Base-by-base conservation (phyloP, 805 yeast genomes). In the Zygoascus biomembranicola region DNA sequence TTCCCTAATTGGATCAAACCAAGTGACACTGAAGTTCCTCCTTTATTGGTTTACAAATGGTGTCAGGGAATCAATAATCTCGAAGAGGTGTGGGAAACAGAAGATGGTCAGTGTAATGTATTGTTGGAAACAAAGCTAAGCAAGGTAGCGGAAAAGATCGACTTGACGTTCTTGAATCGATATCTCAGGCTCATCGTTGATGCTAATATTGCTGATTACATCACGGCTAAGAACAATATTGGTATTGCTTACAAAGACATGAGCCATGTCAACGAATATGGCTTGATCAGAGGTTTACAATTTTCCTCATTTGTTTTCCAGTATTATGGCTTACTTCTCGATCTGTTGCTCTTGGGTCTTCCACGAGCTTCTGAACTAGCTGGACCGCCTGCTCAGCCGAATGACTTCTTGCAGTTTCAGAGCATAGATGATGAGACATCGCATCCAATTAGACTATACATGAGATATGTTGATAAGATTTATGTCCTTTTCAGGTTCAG, bases 1-100 rank as follows among this genome's bases (percentile, higher is more conserved):
- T 94, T 94, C 69, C 99, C 99, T 3, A 85, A 84, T 65, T 94
- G 99, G 99, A 77, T 94, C 42, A 94, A 94, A 65, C 99, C 99
- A 8, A 81, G 87, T 60, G 99, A 94, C 62, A 78, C 87, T 31
- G 99, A 94, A 68, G 85, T 94, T 20, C 95, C 98, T 0, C 99
- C 97, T 0, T 68, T 90, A 32, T 73, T 92, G 56, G 95, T 87
- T 1, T 90, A 92, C 70, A 92, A 90, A 65, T 94, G 97, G 96
- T 82, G 89, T 62, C 95, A 87, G 63, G 96, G 96, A 13, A 76
- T 94, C 47, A 92, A 89, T 66, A 88, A 89, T 59, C 68, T 90
- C 51, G 71, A 79, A 10, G 73, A 81, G 37, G 85, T 92, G 1
- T 94, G 99, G 99, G 81, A 84, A 50, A 78, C 84, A 1, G 66